These are phyloP conservation scores for Eutypella sp. DNA, from an alignment of 2,329 filamentous ascomycete genomes.

Conservation along the genomic window DNA sequence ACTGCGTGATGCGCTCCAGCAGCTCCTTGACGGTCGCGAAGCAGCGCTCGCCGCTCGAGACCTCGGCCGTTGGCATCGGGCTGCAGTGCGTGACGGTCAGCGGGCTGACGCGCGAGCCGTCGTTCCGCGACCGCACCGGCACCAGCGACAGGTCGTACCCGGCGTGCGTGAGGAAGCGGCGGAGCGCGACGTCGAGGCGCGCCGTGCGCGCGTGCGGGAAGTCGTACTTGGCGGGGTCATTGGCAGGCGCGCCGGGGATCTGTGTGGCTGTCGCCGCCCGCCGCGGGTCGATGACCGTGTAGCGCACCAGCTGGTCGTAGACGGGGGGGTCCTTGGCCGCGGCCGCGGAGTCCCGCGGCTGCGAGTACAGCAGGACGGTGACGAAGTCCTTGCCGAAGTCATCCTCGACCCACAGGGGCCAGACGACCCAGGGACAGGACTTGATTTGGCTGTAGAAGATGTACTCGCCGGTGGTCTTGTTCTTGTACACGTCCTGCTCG, in stretches of 20 bases:
- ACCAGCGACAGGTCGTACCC: not conserved
- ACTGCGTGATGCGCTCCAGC: constrained; percentile 3
- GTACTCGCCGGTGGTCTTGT: constrained; percentile 2
- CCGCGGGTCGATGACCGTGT: no score
- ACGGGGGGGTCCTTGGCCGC: not conserved
- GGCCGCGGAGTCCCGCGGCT: not conserved
- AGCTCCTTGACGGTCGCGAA: constrained; percentile 19
- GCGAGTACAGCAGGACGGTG: constrained; percentile 12
- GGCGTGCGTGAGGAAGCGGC: not conserved
- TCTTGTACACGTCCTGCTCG: not conserved
- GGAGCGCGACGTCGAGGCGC: not conserved
- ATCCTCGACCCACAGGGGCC: constrained; percentile 25
- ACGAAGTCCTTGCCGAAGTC: constrained; percentile 19
- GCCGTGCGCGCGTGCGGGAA: not conserved
- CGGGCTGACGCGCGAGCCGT: not conserved
- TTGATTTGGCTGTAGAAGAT: constrained; percentile 11
- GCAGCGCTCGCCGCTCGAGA: constrained; percentile 22
- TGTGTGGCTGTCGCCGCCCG: constrained; percentile 3
- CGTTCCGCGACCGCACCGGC: no score
- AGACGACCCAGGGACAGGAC: constrained; percentile 16
- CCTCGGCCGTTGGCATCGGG: constrained; percentile 18
- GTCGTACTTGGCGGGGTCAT: not conserved
- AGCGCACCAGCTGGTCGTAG: not conserved
- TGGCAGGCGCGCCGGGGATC: constrained; percentile 15
- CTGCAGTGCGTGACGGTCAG: constrained; percentile 2